phyloP scores from a whole-genome alignment of 441 rosid genomes.

The Adansonia rubrostipa region DNA sequence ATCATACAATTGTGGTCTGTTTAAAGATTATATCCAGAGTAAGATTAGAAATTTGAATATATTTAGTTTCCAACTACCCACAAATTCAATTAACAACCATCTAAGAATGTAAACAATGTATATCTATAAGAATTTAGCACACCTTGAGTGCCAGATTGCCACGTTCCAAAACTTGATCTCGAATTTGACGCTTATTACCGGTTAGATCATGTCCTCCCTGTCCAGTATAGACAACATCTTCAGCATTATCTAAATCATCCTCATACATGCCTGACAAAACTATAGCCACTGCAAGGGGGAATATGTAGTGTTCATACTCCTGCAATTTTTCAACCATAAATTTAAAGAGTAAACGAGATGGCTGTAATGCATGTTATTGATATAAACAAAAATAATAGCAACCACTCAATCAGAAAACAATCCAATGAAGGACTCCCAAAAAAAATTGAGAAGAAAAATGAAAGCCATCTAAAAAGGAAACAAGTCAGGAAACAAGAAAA shows the following conservation, averaged over 20 bases:
- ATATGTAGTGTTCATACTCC: slow-evolving; percentile 47
- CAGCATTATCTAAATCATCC: slow-evolving; percentile 90
- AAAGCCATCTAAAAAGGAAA: not conserved
- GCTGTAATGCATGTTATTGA: not conserved
- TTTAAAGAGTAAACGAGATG: not conserved
- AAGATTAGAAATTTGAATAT: slow-evolving; percentile 1
- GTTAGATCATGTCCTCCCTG: slow-evolving; percentile 84
- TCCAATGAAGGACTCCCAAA: not conserved
- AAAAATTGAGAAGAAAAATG: not conserved
- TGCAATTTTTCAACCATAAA: slow-evolving; percentile 34
- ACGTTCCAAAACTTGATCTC: slow-evolving; percentile 65
- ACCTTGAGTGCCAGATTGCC: slow-evolving; percentile 95
- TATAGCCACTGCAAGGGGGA: slow-evolving; percentile 74
- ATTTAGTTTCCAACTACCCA: slow-evolving; percentile 8
- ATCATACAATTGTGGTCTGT: not conserved
- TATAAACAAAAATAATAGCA: not conserved
- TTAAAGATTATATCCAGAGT: not conserved
- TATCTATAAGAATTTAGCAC: slow-evolving; percentile 21
- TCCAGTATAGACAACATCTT: slow-evolving; percentile 82
- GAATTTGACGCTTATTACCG: slow-evolving; percentile 80
- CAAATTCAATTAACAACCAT: slow-evolving; percentile 11
- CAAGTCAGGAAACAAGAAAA: not conserved
- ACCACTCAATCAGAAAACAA: slow-evolving; percentile 11
- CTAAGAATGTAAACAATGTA: too few relatives aligned
- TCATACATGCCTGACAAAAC: slow-evolving; percentile 90